These are phyloP conservation scores for Leccinum sublutescens DNA, from an alignment of 768 basidiomycete genomes.

Conservation along the genomic window DNA sequence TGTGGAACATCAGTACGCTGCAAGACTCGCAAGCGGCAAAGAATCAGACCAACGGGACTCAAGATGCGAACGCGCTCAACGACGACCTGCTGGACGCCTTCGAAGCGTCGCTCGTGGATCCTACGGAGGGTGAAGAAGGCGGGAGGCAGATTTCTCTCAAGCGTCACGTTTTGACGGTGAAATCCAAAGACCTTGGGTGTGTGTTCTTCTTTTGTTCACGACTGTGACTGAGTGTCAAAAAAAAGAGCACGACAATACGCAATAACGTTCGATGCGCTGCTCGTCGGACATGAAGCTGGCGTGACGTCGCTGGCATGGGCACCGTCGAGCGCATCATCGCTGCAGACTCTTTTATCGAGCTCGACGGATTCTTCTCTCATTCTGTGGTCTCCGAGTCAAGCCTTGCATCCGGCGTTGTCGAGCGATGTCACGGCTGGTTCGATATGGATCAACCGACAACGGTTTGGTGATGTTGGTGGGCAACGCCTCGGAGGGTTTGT, in stretches of 20 bases:
- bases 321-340: slow-evolving; percentile 36
- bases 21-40: slow-evolving; percentile 14
- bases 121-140: slow-evolving; percentile 73
- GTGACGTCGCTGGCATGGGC: slow-evolving; percentile 89
- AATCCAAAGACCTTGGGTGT: slow-evolving; percentile 34
- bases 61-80: slow-evolving; percentile 36
- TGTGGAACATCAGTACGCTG: slow-evolving; percentile 80
- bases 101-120: slow-evolving; percentile 73
- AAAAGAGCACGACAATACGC: slow-evolving; percentile 56
- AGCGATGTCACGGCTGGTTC: slow-evolving; percentile 44
- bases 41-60: slow-evolving; percentile 11
- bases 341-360: slow-evolving; percentile 74
- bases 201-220: slow-evolving; percentile 26
- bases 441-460: slow-evolving; percentile 87
- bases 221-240: neutral
- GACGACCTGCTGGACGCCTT: slow-evolving; percentile 87
- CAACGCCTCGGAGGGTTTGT: slow-evolving; percentile 90
- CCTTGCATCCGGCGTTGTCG: slow-evolving; percentile 35
- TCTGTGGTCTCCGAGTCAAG: slow-evolving; percentile 81
- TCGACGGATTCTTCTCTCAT: slow-evolving; percentile 96
- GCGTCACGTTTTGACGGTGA: slow-evolving; percentile 73
- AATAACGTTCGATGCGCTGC: slow-evolving; percentile 88
- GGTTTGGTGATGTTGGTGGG: slow-evolving; percentile 95
- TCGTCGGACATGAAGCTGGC: slow-evolving; percentile 95
- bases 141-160: slow-evolving; percentile 88